Conservation (phyloP, 495 filamentous ascomycete genomes). For the Neurospora sp. region DNA sequence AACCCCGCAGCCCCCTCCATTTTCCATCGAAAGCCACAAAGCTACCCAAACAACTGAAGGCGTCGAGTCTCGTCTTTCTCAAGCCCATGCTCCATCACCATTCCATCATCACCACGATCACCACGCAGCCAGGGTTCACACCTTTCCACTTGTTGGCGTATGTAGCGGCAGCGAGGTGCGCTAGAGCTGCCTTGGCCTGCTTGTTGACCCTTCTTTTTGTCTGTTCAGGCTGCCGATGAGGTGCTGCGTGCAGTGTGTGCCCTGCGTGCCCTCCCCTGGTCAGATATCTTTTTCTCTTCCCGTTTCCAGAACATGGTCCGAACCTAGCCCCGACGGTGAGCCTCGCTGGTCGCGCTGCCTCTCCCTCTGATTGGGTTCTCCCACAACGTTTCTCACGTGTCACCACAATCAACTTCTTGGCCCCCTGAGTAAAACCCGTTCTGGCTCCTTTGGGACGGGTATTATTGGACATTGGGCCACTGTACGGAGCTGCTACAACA, state of each 20-base stretch:
- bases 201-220: neutral
- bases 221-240: neutral
- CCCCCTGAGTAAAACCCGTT: neutral
- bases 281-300: neutral
- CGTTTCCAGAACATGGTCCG: neutral
- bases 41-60: neutral
- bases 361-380: neutral
- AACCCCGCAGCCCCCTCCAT: neutral
- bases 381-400: neutral
- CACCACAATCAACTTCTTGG: neutral
- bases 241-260: neutral
- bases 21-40: neutral
- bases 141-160: neutral
- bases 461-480: neutral
- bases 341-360: neutral
- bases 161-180: neutral
- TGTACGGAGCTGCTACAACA: neutral
- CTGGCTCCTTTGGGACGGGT: neutral
- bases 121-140: neutral
- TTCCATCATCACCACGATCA: neutral
- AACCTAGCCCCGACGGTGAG: neutral
- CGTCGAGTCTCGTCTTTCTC: neutral
- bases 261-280: neutral
- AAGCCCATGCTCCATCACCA: neutral
- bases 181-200: neutral